phyloP scores from a whole-genome alignment of 2,329 filamentous ascomycete species.

The Epichloe coenophiala region DNA sequence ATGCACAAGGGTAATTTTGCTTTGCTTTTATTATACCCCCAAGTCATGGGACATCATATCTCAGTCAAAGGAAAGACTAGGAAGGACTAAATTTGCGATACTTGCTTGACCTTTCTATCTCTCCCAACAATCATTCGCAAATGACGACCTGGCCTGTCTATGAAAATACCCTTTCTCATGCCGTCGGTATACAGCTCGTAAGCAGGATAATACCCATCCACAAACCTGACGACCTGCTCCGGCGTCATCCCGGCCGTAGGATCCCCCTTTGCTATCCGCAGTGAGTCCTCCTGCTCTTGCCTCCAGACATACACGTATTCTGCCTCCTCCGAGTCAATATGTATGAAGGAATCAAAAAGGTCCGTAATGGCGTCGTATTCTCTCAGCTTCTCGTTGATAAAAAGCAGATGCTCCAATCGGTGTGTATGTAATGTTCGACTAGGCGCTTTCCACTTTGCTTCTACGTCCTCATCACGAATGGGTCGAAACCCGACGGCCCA shows the following conservation, averaged over 20 bases:
- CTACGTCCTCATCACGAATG: slow-evolving; percentile 36
- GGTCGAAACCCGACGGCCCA: slow-evolving; percentile 81
- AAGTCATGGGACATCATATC: neutral
- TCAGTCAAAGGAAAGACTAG: too few relatives aligned
- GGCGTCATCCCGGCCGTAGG: slow-evolving; percentile 59
- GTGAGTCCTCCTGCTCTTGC: slow-evolving; percentile 60
- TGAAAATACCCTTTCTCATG: slow-evolving; percentile 43
- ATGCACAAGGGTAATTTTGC: neutral
- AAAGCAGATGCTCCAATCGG: slow-evolving; percentile 33
- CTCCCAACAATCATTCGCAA: slow-evolving; percentile 47
- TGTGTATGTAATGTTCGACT: slow-evolving; percentile 36
- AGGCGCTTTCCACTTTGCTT: slow-evolving; percentile 36
- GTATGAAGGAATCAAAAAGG: slow-evolving; percentile 40
- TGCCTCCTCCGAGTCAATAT: slow-evolving; percentile 56
- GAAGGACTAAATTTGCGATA: neutral
- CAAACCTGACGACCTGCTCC: slow-evolving; percentile 65
- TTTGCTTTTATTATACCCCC: slow-evolving; percentile 5
- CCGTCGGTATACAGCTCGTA: slow-evolving; percentile 56
- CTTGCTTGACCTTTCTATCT: slow-evolving; percentile 37
- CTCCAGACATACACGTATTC: slow-evolving; percentile 77
- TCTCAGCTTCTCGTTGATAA: slow-evolving; percentile 34
- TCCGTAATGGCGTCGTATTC: slow-evolving; percentile 36
- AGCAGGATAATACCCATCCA: slow-evolving; percentile 54
- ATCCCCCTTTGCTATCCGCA: slow-evolving; percentile 50
- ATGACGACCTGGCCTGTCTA: slow-evolving; percentile 36